Base-by-base conservation (phyloP, 441 rosid species). In the Populus hybrid region DNA sequence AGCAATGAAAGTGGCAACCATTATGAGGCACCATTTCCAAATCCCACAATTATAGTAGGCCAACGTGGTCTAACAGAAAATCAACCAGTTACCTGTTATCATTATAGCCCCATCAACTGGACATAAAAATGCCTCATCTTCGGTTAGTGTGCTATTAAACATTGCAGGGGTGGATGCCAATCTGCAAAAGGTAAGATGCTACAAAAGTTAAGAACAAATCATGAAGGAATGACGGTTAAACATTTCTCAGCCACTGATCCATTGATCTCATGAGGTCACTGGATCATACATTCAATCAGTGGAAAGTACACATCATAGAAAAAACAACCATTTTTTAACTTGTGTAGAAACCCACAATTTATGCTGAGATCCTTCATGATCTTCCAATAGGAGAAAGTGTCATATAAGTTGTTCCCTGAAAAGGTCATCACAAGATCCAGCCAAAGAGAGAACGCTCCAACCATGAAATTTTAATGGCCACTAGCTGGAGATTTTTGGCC, bases 101-200 rank as follows among this genome's bases (percentile, higher is more conserved):
- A 96, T 96, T 77, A 96, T 89, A 87, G 98, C 97, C 74, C 99
- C 99, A 84, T 96, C 99, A 76, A 84, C 96, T 61, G 99, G 99
- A 84, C 99, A 96, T 72, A 89, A 75, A 85, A 88, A 83, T 28
- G 86, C 73, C 40, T 92, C 92, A 74, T 89, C 91, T 80, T 89
- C 88, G 20, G 97, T 90, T 75, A 94, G 88, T 21, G 99, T 89
- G 86, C 98, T 88, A 85, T 94, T 94, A 78, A 94, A 96, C 99
- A 96, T 96, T 72, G 99, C 99, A 23, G 99, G 99, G 73, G 99
- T 96, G 67, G 99, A 96, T 67, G 99, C 97, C 85, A 96, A 87
- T 80, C 98, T 96, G 77, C 70, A 82, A 69, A 68, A 74, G 21
- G 11, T 46, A 77, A 81, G 57, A 72, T 50, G 64, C 26, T 46